Conservation (phyloP, 768 basidiomycete species). For the Auricularia sp. region DNA sequence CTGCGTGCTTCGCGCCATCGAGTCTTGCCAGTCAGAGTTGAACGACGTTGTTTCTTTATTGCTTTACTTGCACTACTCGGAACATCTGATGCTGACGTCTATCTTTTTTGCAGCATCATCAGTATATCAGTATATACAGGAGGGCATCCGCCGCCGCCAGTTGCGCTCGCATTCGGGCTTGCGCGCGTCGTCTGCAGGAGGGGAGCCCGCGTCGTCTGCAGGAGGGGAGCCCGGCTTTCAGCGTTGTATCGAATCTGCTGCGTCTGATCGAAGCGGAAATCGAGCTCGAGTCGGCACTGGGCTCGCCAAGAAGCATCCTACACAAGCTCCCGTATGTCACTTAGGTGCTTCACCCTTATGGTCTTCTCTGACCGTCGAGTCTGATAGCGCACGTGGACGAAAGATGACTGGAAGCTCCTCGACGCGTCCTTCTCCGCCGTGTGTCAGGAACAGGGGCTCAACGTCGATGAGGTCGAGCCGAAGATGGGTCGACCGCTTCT, state of each 20-base stretch:
- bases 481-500: constrained; percentile 52
- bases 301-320: neutral
- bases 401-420: constrained; percentile 70
- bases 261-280: constrained; percentile 5
- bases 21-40: constrained; percentile 11
- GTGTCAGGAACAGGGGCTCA: constrained; percentile 37
- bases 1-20: constrained; percentile 83
- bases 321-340: neutral
- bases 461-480: constrained; percentile 42
- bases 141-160: constrained; percentile 26
- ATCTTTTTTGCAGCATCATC: constrained; percentile 41
- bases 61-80: constrained; percentile 4
- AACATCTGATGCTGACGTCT: neutral
- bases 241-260: neutral
- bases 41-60: too few relatives aligned
- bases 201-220: too few relatives aligned
- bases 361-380: too few relatives aligned
- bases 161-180: neutral
- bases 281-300: constrained; percentile 3
- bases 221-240: neutral
- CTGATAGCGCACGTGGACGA: constrained; percentile 42
- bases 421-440: constrained; percentile 74
- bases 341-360: too few relatives aligned
- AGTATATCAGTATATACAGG: constrained; percentile 65
- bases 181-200: neutral